Conservation (phyloP, 345 rosid species). For the Linum lewisii region DNA sequence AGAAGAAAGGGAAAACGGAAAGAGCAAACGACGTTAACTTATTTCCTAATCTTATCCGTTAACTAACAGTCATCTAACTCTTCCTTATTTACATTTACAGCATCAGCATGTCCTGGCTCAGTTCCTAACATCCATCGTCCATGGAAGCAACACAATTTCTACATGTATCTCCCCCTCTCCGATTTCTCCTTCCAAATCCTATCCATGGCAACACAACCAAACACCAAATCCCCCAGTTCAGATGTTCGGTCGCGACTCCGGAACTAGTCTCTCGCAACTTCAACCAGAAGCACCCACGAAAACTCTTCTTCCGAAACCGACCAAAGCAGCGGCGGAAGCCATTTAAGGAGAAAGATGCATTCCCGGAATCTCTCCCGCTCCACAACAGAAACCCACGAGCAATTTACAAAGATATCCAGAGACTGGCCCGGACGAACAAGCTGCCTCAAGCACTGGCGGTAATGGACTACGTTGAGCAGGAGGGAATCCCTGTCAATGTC, state of each 20-base stretch:
- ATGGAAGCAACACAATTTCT: not conserved
- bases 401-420: conserved; percentile 53
- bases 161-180: not conserved
- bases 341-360: conserved; percentile 42
- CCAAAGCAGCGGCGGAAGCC: conserved; percentile 9
- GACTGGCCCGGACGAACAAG: conserved; percentile 52
- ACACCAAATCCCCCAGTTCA: not conserved
- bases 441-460: conserved; percentile 62
- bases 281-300: not conserved
- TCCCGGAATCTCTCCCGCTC: conserved; percentile 58
- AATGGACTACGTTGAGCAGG: conserved; percentile 54
- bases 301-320: not conserved
- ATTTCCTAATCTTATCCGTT: too few species aligned
- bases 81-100: too few species aligned
- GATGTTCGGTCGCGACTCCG: not conserved
- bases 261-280: not conserved
- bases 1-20: too few species aligned
- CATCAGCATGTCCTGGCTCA: too few species aligned
- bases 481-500: conserved; percentile 65
- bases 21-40: too few species aligned
- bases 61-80: too few species aligned
- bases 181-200: not conserved
- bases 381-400: conserved; percentile 48
- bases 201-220: not conserved
- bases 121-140: not conserved